These are phyloP conservation scores for Polyporus arcularius DNA, from an alignment of 768 basidiomycete genomes.

Conservation along the genomic window DNA sequence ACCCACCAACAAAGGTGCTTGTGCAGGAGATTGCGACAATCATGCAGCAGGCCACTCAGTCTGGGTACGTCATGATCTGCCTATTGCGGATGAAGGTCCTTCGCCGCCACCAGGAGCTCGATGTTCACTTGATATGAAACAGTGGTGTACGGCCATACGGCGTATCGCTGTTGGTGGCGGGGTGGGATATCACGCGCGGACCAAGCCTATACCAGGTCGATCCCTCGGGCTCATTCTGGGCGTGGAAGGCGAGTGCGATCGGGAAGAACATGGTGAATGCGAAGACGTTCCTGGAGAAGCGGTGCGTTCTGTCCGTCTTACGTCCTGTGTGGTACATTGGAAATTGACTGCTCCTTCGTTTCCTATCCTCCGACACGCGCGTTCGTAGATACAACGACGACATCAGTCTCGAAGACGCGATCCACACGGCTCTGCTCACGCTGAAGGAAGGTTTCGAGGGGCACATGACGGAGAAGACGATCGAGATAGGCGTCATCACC, in stretches of 20 bases:
- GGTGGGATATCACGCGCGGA: conserved; percentile 94
- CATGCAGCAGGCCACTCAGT: conserved; percentile 99
- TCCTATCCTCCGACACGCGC: conserved; percentile 14
- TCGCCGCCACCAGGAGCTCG: not conserved
- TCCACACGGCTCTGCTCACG: conserved; percentile 96
- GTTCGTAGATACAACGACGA: conserved; percentile 91
- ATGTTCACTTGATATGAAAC: conserved; percentile 24
- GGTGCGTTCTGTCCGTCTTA: conserved; percentile 51
- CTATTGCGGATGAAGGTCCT: not conserved
- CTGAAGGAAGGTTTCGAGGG: conserved; percentile 99
- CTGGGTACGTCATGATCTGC: conserved; percentile 64
- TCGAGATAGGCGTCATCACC: conserved; percentile 96
- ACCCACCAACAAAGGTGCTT: conserved; percentile 93
- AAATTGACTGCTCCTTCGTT: not conserved
- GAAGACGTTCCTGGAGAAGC: conserved; percentile 98
- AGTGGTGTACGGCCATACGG: conserved; percentile 99
- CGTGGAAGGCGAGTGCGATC: conserved; percentile 99
- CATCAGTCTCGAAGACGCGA: conserved; percentile 97
- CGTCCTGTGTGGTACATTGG: conserved; percentile 20
- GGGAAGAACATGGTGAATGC: conserved; percentile 99
- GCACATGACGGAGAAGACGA: conserved; percentile 99
- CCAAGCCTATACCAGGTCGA: conserved; percentile 99
- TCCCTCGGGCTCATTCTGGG: conserved; percentile 99
- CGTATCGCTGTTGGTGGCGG: conserved; percentile 94
- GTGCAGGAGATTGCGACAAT: conserved; percentile 97